Evolutionary conservation across 108 stramenopile genomes (phyloP).

Genomic region (Mayamaea pseudoterrestris): DNA sequence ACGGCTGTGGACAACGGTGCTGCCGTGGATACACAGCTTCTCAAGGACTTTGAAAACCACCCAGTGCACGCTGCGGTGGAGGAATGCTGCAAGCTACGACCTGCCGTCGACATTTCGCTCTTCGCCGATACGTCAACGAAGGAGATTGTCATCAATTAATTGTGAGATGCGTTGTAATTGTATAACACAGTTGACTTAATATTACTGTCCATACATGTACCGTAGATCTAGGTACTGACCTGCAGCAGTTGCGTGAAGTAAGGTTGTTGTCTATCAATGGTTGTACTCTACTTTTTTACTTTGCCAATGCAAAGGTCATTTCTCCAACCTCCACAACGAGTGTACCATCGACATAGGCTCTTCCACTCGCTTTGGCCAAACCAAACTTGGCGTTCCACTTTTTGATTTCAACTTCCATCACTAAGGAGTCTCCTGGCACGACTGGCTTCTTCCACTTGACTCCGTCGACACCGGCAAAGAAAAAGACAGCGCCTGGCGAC

Average conservation of each 20-base stretch:
- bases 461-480: conserved; percentile 94
- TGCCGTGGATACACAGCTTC: conserved; percentile 74
- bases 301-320: conserved; percentile 72
- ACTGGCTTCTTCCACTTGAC: conserved; percentile 98
- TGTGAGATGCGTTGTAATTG: no score
- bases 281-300: conserved; percentile 15
- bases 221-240: no score
- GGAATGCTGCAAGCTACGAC: conserved; percentile 94
- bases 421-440: conserved; percentile 88
- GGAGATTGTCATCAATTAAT: conserved; percentile 92
- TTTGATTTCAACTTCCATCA: conserved; percentile 92
- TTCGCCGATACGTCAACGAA: conserved; percentile 86
- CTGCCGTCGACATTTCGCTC: conserved; percentile 90
- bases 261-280: neutral
- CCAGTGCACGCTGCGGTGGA: conserved; percentile 87
- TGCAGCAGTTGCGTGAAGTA: no score
- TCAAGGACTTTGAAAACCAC: conserved; percentile 85
- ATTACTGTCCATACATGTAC: no score
- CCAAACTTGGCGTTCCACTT: conserved; percentile 83
- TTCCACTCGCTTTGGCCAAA: conserved; percentile 75
- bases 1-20: conserved; percentile 91
- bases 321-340: conserved; percentile 70
- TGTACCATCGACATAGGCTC: conserved; percentile 79
- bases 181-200: no score
- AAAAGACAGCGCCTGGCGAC: conserved; percentile 80